A percentile compares a stretch with the other conserved stretches of the same genome.
Evolutionary conservation across 2,329 filamentous ascomycete genomes (phyloP).

Genomic region (Pestalotiopsis sp.): DNA sequence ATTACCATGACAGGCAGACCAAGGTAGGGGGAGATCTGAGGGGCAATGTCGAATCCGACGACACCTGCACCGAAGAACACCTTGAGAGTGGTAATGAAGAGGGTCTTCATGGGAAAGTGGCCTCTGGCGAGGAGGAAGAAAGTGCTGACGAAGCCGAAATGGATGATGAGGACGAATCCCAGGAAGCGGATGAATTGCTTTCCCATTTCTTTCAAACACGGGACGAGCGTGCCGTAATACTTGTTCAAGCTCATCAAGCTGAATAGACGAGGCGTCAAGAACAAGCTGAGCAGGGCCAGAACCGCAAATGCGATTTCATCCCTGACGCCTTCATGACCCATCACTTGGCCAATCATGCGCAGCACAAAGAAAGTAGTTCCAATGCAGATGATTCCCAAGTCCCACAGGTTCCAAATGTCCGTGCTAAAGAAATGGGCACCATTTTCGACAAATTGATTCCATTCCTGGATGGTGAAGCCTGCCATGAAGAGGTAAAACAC

Average conservation of each 20-base stretch:
- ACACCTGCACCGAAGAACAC: constrained; percentile 6
- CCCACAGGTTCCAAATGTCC: constrained; percentile 8
- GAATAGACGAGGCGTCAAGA: background rate
- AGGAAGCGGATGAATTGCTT: constrained; percentile 6
- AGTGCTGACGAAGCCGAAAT: constrained; percentile 6
- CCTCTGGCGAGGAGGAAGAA: background rate
- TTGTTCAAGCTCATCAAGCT: background rate
- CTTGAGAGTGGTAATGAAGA: constrained; percentile 2
- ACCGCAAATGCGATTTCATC: background rate
- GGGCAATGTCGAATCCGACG: constrained; percentile 1
- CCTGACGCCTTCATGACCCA: background rate
- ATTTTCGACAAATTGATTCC: background rate
- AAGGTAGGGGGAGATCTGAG: constrained; percentile 3
- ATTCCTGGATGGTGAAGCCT: background rate
- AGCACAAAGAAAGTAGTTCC: constrained; percentile 5
- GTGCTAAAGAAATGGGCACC: constrained; percentile 2
- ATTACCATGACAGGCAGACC: constrained; percentile 5
- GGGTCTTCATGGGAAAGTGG: background rate
- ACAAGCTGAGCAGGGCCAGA: background rate
- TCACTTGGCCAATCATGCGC: background rate
- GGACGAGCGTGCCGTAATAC: constrained; percentile 3
- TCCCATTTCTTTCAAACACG: background rate
- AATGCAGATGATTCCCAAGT: background rate
- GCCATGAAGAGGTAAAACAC: background rate
- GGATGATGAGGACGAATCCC: background rate